Evolutionary conservation across 2,329 filamentous ascomycete species (phyloP).

Genomic region (Claviceps sp.): DNA sequence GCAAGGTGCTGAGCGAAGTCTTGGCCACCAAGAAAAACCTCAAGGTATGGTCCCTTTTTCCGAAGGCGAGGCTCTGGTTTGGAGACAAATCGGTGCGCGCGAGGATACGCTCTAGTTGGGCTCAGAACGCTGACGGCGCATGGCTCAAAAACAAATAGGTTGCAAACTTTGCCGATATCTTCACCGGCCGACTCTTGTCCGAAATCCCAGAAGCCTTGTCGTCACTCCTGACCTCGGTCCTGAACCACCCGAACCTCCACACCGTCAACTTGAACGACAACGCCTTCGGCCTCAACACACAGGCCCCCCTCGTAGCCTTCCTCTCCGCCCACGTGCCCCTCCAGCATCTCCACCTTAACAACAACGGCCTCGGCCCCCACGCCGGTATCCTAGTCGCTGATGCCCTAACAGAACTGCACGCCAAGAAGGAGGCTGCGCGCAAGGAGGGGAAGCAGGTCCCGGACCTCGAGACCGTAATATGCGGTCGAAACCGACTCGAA

Average conservation of each 20-base stretch:
- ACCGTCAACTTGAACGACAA: slow-evolving; percentile 97
- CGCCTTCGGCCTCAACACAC: slow-evolving; percentile 90
- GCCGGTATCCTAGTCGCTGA: slow-evolving; percentile 83
- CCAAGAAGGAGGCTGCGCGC: slow-evolving; percentile 67
- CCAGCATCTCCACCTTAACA: slow-evolving; percentile 91
- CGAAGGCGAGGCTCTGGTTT: background rate
- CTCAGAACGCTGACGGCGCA: background rate
- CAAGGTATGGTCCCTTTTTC: slow-evolving; percentile 35
- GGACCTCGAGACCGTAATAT: slow-evolving; percentile 89
- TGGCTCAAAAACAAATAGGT: slow-evolving; percentile 27
- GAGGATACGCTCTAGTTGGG: too few species aligned
- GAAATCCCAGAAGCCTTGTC: slow-evolving; percentile 89
- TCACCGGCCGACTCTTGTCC: slow-evolving; percentile 81
- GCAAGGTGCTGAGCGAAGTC: slow-evolving; percentile 70
- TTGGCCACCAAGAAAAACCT: slow-evolving; percentile 74
- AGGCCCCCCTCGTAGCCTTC: slow-evolving; percentile 85
- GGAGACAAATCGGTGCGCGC: too few species aligned
- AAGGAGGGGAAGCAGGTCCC: slow-evolving; percentile 61
- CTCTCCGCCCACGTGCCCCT: slow-evolving; percentile 78
- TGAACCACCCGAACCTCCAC: slow-evolving; percentile 73
- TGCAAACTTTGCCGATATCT: slow-evolving; percentile 93
- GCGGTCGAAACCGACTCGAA: slow-evolving; percentile 88
- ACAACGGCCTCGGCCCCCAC: slow-evolving; percentile 89
- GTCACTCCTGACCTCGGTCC: slow-evolving; percentile 69
- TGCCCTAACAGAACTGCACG: slow-evolving; percentile 68